Percentiles rank a stretch among this genome's conserved stretches.
Evolutionary conservation across 192 early-diverging fungal genomes (phyloP).

Genomic region (Gamsiella multidivaricata): DNA sequence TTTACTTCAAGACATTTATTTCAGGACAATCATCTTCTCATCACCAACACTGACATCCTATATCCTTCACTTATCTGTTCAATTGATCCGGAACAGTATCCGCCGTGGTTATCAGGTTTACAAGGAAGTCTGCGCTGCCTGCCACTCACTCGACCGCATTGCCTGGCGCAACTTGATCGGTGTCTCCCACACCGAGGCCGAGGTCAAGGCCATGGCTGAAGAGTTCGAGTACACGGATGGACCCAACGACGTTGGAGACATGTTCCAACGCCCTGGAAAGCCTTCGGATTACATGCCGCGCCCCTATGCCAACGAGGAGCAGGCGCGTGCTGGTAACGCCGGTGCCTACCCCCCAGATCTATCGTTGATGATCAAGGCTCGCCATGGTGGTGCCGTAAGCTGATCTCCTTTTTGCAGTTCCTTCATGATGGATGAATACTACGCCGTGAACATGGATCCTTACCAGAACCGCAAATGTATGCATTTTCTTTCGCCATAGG

Average conservation of each 20-base stretch:
- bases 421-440: neutral
- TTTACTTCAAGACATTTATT: too few species aligned
- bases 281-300: constrained; percentile 89
- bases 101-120: constrained; percentile 99
- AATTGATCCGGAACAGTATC: too few species aligned
- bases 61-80: too few species aligned
- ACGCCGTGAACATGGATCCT: too few species aligned
- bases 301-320: constrained; percentile 97
- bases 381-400: constrained; percentile 89
- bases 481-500: constrained; percentile 56
- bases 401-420: neutral
- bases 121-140: constrained; percentile 97
- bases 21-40: too few species aligned
- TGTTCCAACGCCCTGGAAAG: constrained; percentile 95
- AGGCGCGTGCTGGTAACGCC: constrained; percentile 93
- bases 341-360: constrained; percentile 97
- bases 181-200: constrained; percentile 92
- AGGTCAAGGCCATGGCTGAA: constrained; percentile 93
- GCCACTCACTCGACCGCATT: constrained; percentile 95
- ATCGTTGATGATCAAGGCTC: constrained; percentile 92
- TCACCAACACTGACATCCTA: too few species aligned
- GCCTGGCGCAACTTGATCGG: constrained; percentile 96
- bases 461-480: too few species aligned
- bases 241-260: constrained; percentile 90
- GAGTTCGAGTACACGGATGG: constrained; percentile 94